Evolutionary conservation across 768 basidiomycete genomes (phyloP).

Genomic region (Collybiopsis luxurians): DNA sequence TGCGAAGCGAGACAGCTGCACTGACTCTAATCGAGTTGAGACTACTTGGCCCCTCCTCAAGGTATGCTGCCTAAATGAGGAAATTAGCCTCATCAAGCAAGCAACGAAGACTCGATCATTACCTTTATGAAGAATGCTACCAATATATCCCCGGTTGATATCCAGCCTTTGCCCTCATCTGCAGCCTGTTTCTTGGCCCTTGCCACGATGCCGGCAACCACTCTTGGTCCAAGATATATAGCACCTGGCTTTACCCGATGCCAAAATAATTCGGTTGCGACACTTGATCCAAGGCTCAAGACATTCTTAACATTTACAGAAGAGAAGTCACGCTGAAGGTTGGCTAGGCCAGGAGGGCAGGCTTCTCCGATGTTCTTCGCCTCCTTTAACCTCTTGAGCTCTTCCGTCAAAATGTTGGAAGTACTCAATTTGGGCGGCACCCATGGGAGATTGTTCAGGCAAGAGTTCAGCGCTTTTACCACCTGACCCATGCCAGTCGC

Average conservation of each 20-base stretch:
- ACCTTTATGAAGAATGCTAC: conserved; percentile 5
- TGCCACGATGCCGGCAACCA: neutral
- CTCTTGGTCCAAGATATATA: neutral
- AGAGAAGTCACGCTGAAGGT: conserved; percentile 3
- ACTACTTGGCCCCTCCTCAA: conserved; percentile 3
- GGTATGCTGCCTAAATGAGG: conserved; percentile 2
- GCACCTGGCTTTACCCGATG: conserved; percentile 2
- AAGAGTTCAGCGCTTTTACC: neutral
- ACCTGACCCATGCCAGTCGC: conserved; percentile 5
- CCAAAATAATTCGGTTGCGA: conserved; percentile 1
- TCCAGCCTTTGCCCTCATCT: conserved; percentile 4
- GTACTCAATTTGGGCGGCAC: neutral
- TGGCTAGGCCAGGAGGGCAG: neutral
- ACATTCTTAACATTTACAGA: conserved; percentile 6
- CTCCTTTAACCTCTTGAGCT: neutral
- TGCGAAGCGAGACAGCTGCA: conserved; percentile 2
- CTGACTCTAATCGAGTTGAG: neutral
- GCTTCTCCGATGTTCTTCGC: neutral
- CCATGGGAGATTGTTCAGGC: conserved; percentile 3
- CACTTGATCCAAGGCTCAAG: neutral
- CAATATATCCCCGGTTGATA: conserved; percentile 5
- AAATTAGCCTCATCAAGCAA: neutral
- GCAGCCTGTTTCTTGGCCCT: conserved; percentile 2
- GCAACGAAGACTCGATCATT: neutral
- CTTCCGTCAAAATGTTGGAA: neutral